Base-by-base conservation (phyloP, 495 filamentous ascomycete species). In the Penicillium arizonense region DNA sequence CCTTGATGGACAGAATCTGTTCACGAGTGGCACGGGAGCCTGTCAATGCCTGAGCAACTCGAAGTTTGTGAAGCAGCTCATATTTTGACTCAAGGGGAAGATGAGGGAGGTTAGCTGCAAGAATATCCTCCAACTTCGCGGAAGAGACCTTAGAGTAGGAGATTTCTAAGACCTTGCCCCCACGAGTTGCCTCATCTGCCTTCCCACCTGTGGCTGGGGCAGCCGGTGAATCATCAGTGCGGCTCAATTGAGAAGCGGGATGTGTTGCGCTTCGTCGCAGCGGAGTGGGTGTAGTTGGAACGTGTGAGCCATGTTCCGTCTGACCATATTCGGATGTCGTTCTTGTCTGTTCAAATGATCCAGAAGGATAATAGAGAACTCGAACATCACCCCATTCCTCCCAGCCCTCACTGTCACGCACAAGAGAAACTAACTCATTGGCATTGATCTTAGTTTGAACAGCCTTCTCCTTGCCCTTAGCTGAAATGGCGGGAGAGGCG, bases 11-110 rank as follows among this genome's bases (percentile, higher is more conserved):
- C 34, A 97, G 77, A 18, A 94, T 85, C 56, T 88, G 81, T 61
- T 89, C 87, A 32, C 91, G 81, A 36, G 80, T 82, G 40, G 82
- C 78, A 26, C 76, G 57, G 3, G 89, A 86, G 2, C 77, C 77
- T 30, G 79, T 72, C 47, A 99, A 74, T 0, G 88, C 90, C 56
- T 87, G 82, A n/a, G 89, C 89, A 30, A 87, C 81, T 33, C 95
- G 87, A 20, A 96, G 67, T 18, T 87, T 86, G 54, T 90, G 84
- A n/a, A 97, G 81, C 20, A 95, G 78, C 51, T 96, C 92, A 66
- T 95, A 97, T 54, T 87, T 84, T 1, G 81, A 76, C 37, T 87
- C 82, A 33, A 82, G 74, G 3, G 93, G 89, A 43, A 96, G 64
- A 32, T 88, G 82, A 7, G 78, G 63, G 3, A 90, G 66, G 32